Conservation (phyloP, 192 early-diverging fungal genomes). For the Entomortierella lignicola region DNA sequence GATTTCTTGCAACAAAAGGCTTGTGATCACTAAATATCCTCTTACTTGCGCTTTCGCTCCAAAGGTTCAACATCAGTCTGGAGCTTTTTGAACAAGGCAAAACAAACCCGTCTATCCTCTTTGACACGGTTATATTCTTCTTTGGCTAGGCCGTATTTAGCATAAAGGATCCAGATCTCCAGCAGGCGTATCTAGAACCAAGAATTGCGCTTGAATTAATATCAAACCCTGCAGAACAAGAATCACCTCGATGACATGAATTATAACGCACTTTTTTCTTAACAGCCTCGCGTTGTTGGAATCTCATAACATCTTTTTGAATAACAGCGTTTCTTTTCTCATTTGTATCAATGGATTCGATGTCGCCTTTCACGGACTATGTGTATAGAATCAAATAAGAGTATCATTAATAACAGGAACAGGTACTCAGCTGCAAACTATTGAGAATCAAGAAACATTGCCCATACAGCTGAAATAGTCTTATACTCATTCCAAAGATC, state of each 20-base stretch:
- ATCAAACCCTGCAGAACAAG: too few relatives aligned
- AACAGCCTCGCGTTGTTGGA: slow-evolving; percentile 77
- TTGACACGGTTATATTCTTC: slow-evolving; percentile 65
- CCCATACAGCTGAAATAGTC: slow-evolving; percentile 47
- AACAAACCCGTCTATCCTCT: slow-evolving; percentile 48
- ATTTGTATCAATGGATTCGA: slow-evolving; percentile 69
- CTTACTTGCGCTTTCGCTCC: slow-evolving; percentile 41
- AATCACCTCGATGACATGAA: background rate
- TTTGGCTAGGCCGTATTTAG: slow-evolving; percentile 70
- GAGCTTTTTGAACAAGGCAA: slow-evolving; percentile 50
- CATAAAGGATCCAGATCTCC: slow-evolving; percentile 70
- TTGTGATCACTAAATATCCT: background rate
- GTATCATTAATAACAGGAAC: background rate
- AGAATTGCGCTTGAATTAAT: background rate
- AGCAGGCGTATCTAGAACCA: slow-evolving; percentile 63
- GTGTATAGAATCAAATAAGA: background rate
- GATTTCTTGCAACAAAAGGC: background rate
- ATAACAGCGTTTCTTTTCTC: slow-evolving; percentile 75
- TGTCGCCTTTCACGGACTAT: slow-evolving; percentile 63
- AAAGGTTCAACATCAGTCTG: slow-evolving; percentile 56
- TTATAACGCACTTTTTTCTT: slow-evolving; percentile 52
- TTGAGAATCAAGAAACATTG: too few relatives aligned
- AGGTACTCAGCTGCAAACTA: too few relatives aligned
- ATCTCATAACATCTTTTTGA: slow-evolving; percentile 81
- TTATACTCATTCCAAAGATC: slow-evolving; percentile 66